A percentile compares a stretch with the other conserved stretches of the same genome.
These are phyloP conservation scores for Mediolabrus comicus DNA, from an alignment of 108 stramenopile species.

Conservation along the genomic window DNA sequence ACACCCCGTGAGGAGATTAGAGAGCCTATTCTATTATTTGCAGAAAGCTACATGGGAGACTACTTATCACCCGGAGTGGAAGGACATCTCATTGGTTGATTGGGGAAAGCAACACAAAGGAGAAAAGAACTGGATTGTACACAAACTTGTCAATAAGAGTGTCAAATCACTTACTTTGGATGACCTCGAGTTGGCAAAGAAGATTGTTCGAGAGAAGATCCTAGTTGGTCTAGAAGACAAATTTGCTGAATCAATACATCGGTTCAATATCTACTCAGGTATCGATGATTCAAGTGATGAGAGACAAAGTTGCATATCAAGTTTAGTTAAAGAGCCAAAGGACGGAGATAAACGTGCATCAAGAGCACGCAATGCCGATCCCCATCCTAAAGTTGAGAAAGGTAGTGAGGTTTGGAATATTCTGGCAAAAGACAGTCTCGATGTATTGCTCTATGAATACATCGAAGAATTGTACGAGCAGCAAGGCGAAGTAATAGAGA, in stretches of 20 bases:
- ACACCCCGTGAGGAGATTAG: slow-evolving; percentile 34
- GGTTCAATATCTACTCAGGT: slow-evolving; percentile 14
- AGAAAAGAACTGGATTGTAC: slow-evolving; percentile 23
- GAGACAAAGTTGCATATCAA: slow-evolving; percentile 3
- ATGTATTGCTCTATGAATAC: slow-evolving; percentile 39
- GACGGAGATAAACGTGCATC: not conserved
- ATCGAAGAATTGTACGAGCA: slow-evolving; percentile 20
- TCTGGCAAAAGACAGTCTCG: slow-evolving; percentile 23
- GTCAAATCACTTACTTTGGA: not conserved
- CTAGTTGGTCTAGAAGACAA: slow-evolving; percentile 11
- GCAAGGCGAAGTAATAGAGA: not conserved
- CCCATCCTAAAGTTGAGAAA: not conserved
- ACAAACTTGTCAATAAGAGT: slow-evolving; percentile 18
- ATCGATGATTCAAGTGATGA: not conserved
- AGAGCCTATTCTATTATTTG: slow-evolving; percentile 36
- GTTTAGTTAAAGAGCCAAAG: not conserved
- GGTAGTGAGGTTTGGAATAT: slow-evolving; percentile 25
- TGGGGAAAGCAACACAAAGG: slow-evolving; percentile 13
- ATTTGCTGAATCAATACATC: slow-evolving; percentile 16
- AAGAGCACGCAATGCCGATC: not conserved
- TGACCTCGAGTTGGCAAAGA: slow-evolving; percentile 34
- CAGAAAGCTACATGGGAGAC: slow-evolving; percentile 37
- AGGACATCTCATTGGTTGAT: slow-evolving; percentile 23
- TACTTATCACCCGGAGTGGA: slow-evolving; percentile 27
- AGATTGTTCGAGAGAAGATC: slow-evolving; percentile 24